Percentiles rank a stretch among this genome's conserved stretches.
phyloP scores from a whole-genome alignment of 2,329 filamentous ascomycete genomes.

The Stylonectria norvegica region DNA sequence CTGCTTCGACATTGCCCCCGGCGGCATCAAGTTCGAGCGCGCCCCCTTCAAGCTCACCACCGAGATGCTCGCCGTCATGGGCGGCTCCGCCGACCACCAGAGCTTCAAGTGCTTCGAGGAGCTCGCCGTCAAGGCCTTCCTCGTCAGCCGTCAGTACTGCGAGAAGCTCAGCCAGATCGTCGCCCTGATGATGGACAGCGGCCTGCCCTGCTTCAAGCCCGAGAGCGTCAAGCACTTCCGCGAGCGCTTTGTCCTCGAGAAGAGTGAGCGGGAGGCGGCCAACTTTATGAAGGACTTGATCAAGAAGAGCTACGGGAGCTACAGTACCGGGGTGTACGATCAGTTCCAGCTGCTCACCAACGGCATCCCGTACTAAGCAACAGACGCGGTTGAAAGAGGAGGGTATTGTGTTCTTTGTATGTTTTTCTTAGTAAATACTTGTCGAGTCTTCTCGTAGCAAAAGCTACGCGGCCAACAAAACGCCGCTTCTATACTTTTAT shows the following conservation, averaged over 20 bases:
- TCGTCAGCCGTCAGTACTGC: slow-evolving; percentile 80
- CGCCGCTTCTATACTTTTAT: neutral
- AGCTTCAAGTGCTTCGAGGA: slow-evolving; percentile 96
- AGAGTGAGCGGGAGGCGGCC: slow-evolving; percentile 86
- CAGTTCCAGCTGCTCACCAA: slow-evolving; percentile 97
- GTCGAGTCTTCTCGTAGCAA: too few relatives aligned
- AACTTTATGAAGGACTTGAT: slow-evolving; percentile 90
- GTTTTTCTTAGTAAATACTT: neutral
- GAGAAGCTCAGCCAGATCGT: slow-evolving; percentile 90
- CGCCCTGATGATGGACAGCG: slow-evolving; percentile 91
- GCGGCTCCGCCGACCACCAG: slow-evolving; percentile 77
- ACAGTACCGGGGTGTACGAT: slow-evolving; percentile 93
- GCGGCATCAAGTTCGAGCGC: slow-evolving; percentile 94
- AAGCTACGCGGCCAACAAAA: neutral
- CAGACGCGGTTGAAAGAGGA: neutral
- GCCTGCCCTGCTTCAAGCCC: slow-evolving; percentile 95
- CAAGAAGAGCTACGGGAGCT: slow-evolving; percentile 84
- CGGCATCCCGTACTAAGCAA: slow-evolving; percentile 80
- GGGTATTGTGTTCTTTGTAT: neutral
- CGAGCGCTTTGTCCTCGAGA: slow-evolving; percentile 89
- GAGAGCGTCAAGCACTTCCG: slow-evolving; percentile 90
- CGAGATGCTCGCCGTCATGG: slow-evolving; percentile 99
- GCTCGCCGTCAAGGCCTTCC: slow-evolving; percentile 90
- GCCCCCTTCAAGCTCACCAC: slow-evolving; percentile 96
- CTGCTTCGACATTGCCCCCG: slow-evolving; percentile 97